Evolutionary conservation across 2,329 filamentous ascomycete genomes (phyloP), one percentile per base, ranked within the genome.

Genomic region (Didymellaceae sp.): DNA sequence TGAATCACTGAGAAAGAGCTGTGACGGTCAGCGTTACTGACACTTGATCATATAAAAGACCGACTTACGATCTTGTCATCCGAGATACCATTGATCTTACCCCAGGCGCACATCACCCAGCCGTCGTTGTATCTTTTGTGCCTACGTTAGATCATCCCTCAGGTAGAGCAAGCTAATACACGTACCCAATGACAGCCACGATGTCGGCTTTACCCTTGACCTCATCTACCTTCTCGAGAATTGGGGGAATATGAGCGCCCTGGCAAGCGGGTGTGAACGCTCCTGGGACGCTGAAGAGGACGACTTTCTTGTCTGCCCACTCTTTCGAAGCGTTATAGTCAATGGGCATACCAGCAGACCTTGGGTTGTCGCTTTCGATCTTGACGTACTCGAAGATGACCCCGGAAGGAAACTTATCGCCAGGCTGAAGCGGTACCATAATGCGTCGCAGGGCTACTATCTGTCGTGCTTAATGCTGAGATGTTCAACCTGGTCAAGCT

Each of bases 381-480:
- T 40, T 40, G 44, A 47, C 20, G 14, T 32, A 33, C 14, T 34
- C 35, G 30, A 40, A 47, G 13, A 47, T 11, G 21, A 47, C 28
- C n/a, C 22, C 34, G 1, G 22, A 33, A n/a, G 35, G 16, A 8
- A 40, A 47, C 16, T 40, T 34, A 16, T 47, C 35, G 21, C 35
- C 44, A 16, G 30, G 21, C n/a, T 40, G 44, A 4, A 41, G 30
- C 6, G 35, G 22, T 31, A 20, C 22, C 28, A 41, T 47, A 6
- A 10, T 33, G 11, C 6, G 14, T 22, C 4, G 4, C 10, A 2
- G 20, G 24, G 4, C 4, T 17, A 8, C 13, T 28, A 2, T 21
- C 9, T 1, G n/a, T 16, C 10, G 9, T n/a, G n/a, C n/a, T n/a
- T n/a, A n/a, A n/a, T n/a, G n/a, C n/a, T n/a, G n/a, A n/a, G n/a